Base-by-base conservation (phyloP, 2,329 filamentous ascomycete genomes). In the Fusarium nelsonii region DNA sequence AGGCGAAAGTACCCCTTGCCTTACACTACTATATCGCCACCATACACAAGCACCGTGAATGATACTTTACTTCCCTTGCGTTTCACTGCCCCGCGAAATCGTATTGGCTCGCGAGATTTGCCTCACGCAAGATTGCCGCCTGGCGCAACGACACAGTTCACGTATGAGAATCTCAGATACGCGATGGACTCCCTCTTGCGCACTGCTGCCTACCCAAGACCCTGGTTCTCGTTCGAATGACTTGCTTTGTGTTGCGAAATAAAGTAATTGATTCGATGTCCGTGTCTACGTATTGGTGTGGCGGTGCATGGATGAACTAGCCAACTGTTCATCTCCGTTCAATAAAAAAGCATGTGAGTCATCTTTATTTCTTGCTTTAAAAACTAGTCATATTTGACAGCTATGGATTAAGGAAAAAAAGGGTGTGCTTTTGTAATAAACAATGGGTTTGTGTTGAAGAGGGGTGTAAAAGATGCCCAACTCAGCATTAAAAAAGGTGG, bases 171-270 rank as follows among this genome's bases (percentile, higher is more conserved):
- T 43, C 41, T 46, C 12, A 46, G 34, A 63, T 63, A 43, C 16
- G 45, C 56, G 51, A 33, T 45, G 48, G 44, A 63, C 43, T 53
- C 32, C 43, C 36, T 53, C 55, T 26, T 49, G 33, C 43, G 52
- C 44, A 39, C 63, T 74, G 71, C 56, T 73, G 72, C 72, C 72
- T 73, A 56, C 37, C 34, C 53, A 61, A 50, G 36, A 58, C 58
- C 56, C 49, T 57, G 16, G 45, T 39, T 48, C 49, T 30, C 52
- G 41, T 20, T 45, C 28, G 49, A 30, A 59, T 60, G 68, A 52
- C 53, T 51, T 58, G 34, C 18, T 18, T 39, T 20, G 11, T 46
- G 41, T 6, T 6, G 5, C 14, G 14, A 23, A 58, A n/a, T 39
- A 44, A n/a, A 14, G 28, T 10, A 63, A 10, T 52, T 49, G 57